These are phyloP conservation scores for Candida peoriensis DNA, from an alignment of 805 yeast species.

Conservation along the genomic window DNA sequence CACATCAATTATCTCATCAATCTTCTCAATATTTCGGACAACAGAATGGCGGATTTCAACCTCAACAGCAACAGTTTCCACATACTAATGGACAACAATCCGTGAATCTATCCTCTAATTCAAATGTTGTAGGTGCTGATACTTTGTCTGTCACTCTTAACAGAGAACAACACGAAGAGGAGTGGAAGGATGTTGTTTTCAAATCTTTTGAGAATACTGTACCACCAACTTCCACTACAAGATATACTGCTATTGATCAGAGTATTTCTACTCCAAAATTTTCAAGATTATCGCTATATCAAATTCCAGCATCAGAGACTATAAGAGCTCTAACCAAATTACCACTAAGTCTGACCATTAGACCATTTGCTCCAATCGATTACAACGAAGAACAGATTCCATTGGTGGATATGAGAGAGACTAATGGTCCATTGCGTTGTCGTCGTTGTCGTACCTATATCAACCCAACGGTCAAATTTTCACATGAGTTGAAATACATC, in stretches of 20 bases:
- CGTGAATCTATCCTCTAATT: constrained; percentile 1
- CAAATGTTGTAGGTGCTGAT: too few relatives aligned
- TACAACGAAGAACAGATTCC: constrained; percentile 55
- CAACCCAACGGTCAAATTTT: constrained; percentile 72
- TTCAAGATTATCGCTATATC: constrained; percentile 74
- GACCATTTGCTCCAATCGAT: constrained; percentile 74
- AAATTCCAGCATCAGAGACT: constrained; percentile 70
- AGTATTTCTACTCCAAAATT: constrained; percentile 80
- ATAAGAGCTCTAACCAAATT: constrained; percentile 64
- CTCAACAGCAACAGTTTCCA: constrained; percentile 4
- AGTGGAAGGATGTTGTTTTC: constrained; percentile 37
- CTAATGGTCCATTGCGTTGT: constrained; percentile 79
- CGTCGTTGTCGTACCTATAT: constrained; percentile 86
- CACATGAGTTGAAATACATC: constrained; percentile 55
- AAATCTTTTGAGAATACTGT: constrained; percentile 69
- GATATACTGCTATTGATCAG: constrained; percentile 68
- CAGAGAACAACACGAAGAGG: constrained; percentile 16
- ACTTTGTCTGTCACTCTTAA: constrained; percentile 14
- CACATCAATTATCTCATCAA: too few relatives aligned
- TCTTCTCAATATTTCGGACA: too few relatives aligned
- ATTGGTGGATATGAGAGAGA: constrained; percentile 49
- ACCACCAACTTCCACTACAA: constrained; percentile 75
- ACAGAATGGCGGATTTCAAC: too few relatives aligned
- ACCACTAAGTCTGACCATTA: constrained; percentile 75
- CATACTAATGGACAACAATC: constrained; percentile 1